phyloP scores from a whole-genome alignment of 805 yeast genomes.

The Komagataella phaffii region DNA sequence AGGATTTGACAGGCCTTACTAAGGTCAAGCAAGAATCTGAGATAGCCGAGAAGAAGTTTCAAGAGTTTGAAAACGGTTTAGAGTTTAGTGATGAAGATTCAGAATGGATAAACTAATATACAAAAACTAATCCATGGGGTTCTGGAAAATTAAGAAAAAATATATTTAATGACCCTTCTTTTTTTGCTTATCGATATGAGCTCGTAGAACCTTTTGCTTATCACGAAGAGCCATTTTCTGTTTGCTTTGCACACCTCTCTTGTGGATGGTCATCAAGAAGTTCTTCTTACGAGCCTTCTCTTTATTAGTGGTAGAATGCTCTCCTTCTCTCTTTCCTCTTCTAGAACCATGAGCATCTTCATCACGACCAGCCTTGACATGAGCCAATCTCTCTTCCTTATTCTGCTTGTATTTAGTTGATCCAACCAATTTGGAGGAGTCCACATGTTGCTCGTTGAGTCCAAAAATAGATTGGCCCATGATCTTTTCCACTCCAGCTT shows the following conservation, averaged over 20 bases:
- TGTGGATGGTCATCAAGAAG: constrained; percentile 97
- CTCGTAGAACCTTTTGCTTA: constrained; percentile 73
- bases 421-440: constrained; percentile 66
- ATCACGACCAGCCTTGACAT: constrained; percentile 82
- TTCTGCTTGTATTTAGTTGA: constrained; percentile 69
- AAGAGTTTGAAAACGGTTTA: constrained; percentile 23
- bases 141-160: not conserved
- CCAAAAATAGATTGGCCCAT: constrained; percentile 39
- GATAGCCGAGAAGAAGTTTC: constrained; percentile 22
- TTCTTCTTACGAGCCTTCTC: constrained; percentile 98
- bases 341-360: constrained; percentile 84
- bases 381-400: constrained; percentile 84
- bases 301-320: constrained; percentile 85
- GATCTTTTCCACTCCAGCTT: constrained; percentile 76
- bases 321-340: constrained; percentile 64
- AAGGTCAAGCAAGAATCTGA: constrained; percentile 66
- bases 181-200: constrained; percentile 85
- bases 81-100: constrained; percentile 16
- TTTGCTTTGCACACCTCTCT: constrained; percentile 88
- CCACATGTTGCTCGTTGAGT: constrained; percentile 72
- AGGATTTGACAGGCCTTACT: constrained; percentile 66
- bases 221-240: constrained; percentile 83
- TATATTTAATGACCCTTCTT: constrained; percentile 44
- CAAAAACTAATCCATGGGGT: not conserved
- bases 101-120: not conserved